Percentiles rank a stretch among this genome's conserved stretches.
These are phyloP conservation scores for Starmerella roubikii DNA, from an alignment of 805 yeast species.

Conservation along the genomic window DNA sequence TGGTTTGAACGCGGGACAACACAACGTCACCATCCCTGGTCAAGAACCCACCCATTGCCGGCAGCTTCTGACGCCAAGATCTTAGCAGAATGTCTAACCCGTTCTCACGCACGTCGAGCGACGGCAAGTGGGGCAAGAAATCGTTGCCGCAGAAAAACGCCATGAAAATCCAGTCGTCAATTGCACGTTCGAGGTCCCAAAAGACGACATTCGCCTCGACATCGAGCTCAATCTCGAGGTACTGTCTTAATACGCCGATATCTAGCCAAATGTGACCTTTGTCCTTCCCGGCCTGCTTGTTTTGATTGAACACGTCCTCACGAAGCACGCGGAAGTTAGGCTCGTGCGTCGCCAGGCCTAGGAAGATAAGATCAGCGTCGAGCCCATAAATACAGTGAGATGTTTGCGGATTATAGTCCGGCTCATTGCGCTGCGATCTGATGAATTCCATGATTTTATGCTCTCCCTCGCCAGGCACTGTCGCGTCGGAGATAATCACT, in stretches of 20 bases:
- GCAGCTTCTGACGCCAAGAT: constrained; percentile 69
- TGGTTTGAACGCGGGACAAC: constrained; percentile 57
- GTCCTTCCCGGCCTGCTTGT: constrained; percentile 34
- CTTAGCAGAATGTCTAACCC: constrained; percentile 71
- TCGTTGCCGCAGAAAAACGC: constrained; percentile 98
- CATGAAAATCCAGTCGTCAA: constrained; percentile 98
- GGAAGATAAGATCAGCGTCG: constrained; percentile 93
- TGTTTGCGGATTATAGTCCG: constrained; percentile 82
- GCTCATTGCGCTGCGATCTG: constrained; percentile 75
- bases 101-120: constrained; percentile 86
- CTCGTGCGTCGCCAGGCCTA: constrained; percentile 94
- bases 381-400: constrained; percentile 93
- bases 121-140: constrained; percentile 91
- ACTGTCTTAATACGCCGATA: constrained; percentile 74
- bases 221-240: constrained; percentile 65
- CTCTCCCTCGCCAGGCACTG: constrained; percentile 99
- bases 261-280: constrained; percentile 94
- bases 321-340: constrained; percentile 89
- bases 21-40: constrained; percentile 83
- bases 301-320: constrained; percentile 91
- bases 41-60: constrained; percentile 57
- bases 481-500: constrained; percentile 84
- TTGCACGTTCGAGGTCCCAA: constrained; percentile 85
- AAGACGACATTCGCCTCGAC: constrained; percentile 38
- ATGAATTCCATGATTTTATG: constrained; percentile 95